Base-by-base conservation (phyloP, 139 green algal species). In the Micromonas pusilla region DNA sequence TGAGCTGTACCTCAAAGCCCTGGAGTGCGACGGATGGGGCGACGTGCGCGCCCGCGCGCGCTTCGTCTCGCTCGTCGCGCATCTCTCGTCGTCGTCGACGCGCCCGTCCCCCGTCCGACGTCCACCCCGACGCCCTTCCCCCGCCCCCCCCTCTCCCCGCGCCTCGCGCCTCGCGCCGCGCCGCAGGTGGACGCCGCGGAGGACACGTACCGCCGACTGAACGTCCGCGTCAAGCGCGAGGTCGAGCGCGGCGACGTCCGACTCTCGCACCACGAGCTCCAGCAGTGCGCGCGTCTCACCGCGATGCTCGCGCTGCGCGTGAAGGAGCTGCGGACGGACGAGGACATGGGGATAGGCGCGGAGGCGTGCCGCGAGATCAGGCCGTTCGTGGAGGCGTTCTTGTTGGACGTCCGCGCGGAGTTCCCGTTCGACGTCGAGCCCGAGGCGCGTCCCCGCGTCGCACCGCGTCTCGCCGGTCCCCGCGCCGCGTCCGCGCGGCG, bases 171-270 rank as follows among this genome's bases (percentile, higher is more conserved):
- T 33, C 63, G 63, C n/a, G n/a, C n/a, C n/a, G n/a, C n/a, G n/a
- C n/a, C n/a, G n/a, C 71, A 77, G 71, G 52, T 77, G n/a, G 71
- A 77, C 23, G 71, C 54, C 36, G 71, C 71, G 6, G 26, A 77
- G 36, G 52, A 77, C 36, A 57, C 36, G 5, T 77, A 77, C 71
- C 32, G 60, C 36, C 16, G 31, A 5, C 71, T 77, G 6, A 39
- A 32, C 71, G 6, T 16, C 36, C 33, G 5, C 36, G 60, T 77
- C 23, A 66, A 39, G 71, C n/a, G 60, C 20, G 52, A 66, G 26
- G 36, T 66, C 36, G 21, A 66, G 20, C 32, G 60, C 36, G 16
- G 21, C 37, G 60, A 63, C 37, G 25, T 77, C n/a, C 20, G 52
- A 31, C 36, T 77, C 32, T 32, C 26, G 20, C 37, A 13, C 5